These are phyloP conservation scores for Toxicodendron radicans DNA, from an alignment of 345 rosid species.

Conservation along the genomic window DNA sequence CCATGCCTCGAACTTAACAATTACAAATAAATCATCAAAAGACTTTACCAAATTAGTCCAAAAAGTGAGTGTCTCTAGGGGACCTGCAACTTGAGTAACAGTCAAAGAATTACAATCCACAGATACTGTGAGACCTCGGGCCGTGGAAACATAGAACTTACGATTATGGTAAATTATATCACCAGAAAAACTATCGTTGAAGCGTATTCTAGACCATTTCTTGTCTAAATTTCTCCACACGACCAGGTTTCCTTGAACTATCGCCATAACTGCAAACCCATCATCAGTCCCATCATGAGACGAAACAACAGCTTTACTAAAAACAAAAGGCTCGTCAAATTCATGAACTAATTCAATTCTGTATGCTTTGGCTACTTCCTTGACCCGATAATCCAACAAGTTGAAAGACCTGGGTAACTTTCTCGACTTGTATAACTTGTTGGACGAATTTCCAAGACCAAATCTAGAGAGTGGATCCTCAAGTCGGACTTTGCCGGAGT, in stretches of 20 bases:
- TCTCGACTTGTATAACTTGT: neutral
- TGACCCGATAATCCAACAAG: neutral
- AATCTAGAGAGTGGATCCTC: no score
- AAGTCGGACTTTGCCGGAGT: no score
- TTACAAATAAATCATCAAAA: neutral
- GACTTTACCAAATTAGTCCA: neutral
- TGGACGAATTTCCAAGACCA: no score
- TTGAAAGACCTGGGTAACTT: neutral
- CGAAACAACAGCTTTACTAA: neutral
- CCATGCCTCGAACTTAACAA: neutral
- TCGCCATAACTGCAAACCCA: neutral
- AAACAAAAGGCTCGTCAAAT: neutral
- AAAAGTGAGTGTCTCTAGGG: no score
- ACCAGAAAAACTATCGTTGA: neutral
- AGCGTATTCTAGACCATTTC: neutral
- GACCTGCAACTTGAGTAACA: neutral
- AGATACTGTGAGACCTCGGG: neutral
- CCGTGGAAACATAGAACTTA: neutral
- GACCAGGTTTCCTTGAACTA: neutral
- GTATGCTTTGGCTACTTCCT: neutral
- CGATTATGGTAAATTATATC: neutral
- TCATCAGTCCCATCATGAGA: neutral
- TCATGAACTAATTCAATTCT: no score
- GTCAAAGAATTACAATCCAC: neutral
- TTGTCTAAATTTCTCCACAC: neutral